Conservation (phyloP, 169 alveolate species). For the Neospora caninum region DNA sequence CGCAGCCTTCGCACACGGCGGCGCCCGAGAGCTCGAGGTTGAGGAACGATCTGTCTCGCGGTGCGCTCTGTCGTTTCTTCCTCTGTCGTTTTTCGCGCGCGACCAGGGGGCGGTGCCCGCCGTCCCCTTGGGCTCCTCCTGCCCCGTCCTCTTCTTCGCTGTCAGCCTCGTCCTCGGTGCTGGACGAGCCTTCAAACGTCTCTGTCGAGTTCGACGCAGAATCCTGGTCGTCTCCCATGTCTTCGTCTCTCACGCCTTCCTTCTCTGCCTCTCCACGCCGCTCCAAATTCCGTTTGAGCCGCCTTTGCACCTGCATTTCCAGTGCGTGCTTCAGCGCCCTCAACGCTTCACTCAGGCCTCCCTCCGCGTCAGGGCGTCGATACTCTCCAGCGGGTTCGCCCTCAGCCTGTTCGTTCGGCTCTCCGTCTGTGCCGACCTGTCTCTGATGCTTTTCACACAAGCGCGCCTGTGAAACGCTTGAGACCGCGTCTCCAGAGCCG, state of each 20-base stretch:
- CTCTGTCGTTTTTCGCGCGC: neutral
- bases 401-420: neutral
- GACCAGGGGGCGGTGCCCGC: conserved; percentile 3
- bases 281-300: neutral
- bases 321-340: neutral
- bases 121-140: neutral
- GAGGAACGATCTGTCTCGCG: conserved; percentile 2
- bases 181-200: conserved; percentile 15
- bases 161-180: neutral
- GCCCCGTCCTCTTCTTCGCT: neutral
- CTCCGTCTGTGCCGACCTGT: neutral
- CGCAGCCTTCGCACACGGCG: conserved; percentile 61
- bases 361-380: neutral
- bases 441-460: neutral
- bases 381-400: neutral
- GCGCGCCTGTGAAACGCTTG: neutral
- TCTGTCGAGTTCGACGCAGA: neutral
- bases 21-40: conserved; percentile 40
- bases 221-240: neutral
- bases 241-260: neutral
- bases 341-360: neutral
- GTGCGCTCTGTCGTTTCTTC: neutral
- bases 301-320: neutral
- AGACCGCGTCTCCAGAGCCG: neutral
- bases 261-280: neutral